phyloP scores from a whole-genome alignment of 2,329 filamentous ascomycete genomes.

The Colletotrichum endophyticum region DNA sequence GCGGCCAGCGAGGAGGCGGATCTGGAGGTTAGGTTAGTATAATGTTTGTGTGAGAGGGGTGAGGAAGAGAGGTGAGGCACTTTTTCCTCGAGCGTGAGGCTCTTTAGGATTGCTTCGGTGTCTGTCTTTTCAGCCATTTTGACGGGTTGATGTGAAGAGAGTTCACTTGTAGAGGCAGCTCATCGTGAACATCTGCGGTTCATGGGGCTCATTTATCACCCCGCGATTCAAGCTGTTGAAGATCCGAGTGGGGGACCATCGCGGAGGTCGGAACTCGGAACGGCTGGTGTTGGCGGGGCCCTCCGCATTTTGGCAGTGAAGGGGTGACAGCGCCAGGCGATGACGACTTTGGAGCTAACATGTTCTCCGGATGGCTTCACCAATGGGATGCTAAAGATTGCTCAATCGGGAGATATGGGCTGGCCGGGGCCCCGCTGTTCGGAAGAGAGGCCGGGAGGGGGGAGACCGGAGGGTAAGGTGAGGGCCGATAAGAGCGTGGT shows the following conservation, averaged over 20 bases:
- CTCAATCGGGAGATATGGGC: neutral
- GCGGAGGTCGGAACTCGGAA: constrained; percentile 17
- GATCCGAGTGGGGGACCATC: neutral
- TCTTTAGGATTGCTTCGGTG: constrained; percentile 29
- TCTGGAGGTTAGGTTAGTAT: neutral
- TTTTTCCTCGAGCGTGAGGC: constrained; percentile 35
- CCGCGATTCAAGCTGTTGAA: neutral
- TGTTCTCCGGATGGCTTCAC: neutral
- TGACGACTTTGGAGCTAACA: neutral
- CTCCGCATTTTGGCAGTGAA: neutral
- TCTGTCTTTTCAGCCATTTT: constrained; percentile 7
- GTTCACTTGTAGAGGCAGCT: neutral
- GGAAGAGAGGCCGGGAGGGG: neutral
- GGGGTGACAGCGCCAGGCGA: neutral
- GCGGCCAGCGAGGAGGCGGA: constrained; percentile 14
- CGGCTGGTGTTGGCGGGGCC: neutral
- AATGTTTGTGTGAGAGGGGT: neutral
- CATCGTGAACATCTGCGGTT: neutral
- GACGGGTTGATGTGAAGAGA: neutral
- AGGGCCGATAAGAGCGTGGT: neutral
- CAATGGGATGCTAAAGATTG: neutral
- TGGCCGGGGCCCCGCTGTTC: neutral
- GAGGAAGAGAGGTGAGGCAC: neutral
- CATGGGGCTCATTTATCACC: neutral
- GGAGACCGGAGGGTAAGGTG: neutral